phyloP scores from a whole-genome alignment of 495 filamentous ascomycete genomes.

The Aspergillus asperescens region DNA sequence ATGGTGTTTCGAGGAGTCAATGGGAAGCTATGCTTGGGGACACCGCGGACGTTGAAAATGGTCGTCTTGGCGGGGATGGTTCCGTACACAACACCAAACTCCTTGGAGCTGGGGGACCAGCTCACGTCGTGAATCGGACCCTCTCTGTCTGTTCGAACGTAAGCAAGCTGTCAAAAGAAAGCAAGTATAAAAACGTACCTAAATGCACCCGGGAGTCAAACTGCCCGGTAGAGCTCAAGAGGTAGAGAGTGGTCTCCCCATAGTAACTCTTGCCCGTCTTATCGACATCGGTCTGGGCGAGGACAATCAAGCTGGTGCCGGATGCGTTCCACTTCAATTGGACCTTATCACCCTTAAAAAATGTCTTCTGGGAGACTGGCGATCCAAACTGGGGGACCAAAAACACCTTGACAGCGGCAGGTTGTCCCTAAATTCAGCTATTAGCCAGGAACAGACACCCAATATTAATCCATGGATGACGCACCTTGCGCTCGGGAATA shows the following conservation, averaged over 20 bases:
- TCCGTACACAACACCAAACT: constrained; percentile 95
- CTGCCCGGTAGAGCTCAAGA: constrained; percentile 83
- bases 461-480: not conserved
- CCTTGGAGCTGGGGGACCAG: constrained; percentile 95
- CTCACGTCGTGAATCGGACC: constrained; percentile 96
- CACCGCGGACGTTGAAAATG: constrained; percentile 84
- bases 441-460: not conserved
- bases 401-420: constrained; percentile 88
- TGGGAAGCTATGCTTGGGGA: constrained; percentile 74
- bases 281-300: constrained; percentile 97
- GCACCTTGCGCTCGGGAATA: constrained; percentile 88
- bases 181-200: constrained; percentile 39
- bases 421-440: constrained; percentile 67
- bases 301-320: constrained; percentile 85
- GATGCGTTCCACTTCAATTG: constrained; percentile 94
- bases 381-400: constrained; percentile 77
- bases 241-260: constrained; percentile 94
- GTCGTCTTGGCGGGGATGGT: constrained; percentile 98
- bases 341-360: constrained; percentile 98
- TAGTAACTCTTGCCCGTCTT: constrained; percentile 98
- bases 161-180: not conserved
- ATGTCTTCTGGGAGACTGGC: constrained; percentile 91
- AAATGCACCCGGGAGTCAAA: constrained; percentile 89
- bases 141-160: constrained; percentile 68
- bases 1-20: constrained; percentile 90